These are phyloP conservation scores for Solanum neorickii DNA, from an alignment of 257 asterid genomes.

Conservation along the genomic window DNA sequence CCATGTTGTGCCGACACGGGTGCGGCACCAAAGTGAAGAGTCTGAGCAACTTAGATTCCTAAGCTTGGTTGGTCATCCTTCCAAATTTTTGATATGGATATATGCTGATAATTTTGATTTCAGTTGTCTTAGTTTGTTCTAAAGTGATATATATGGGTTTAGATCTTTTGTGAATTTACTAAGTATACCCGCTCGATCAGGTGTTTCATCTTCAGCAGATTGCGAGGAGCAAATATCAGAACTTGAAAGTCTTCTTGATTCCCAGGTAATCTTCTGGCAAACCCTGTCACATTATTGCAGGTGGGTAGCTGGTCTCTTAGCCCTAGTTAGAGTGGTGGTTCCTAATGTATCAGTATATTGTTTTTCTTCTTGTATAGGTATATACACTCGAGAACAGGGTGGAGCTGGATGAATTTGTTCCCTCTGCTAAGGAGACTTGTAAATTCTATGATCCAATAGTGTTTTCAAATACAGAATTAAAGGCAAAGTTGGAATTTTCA, in stretches of 20 bases:
- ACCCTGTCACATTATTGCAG: neutral
- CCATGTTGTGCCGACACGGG: neutral
- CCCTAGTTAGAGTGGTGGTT: neutral
- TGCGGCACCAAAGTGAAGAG: neutral
- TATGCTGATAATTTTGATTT: neutral
- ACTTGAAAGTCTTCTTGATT: conserved; percentile 75
- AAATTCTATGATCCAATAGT: conserved; percentile 42
- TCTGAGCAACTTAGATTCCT: neutral
- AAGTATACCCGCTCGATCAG: conserved; percentile 14
- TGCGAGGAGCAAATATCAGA: conserved; percentile 42
- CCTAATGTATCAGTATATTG: neutral
- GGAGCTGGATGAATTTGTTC: conserved; percentile 26
- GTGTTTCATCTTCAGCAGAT: conserved; percentile 29
- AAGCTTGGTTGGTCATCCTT: neutral
- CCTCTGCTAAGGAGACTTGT: conserved; percentile 30
- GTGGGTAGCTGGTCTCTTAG: neutral
- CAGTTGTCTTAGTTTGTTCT: neutral
- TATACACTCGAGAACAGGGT: conserved; percentile 25
- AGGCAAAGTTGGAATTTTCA: conserved; percentile 30
- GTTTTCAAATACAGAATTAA: conserved; percentile 30
- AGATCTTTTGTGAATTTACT: conserved; percentile 1
- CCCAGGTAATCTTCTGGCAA: conserved; percentile 31
- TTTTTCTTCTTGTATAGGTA: conserved; percentile 31
- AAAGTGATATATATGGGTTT: neutral
- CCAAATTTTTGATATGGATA: neutral